A percentile compares a stretch with the other conserved stretches of the same genome.
Evolutionary conservation across 1,284 basidiomycete species (phyloP).

Genomic region (Neonothopanus nambi): DNA sequence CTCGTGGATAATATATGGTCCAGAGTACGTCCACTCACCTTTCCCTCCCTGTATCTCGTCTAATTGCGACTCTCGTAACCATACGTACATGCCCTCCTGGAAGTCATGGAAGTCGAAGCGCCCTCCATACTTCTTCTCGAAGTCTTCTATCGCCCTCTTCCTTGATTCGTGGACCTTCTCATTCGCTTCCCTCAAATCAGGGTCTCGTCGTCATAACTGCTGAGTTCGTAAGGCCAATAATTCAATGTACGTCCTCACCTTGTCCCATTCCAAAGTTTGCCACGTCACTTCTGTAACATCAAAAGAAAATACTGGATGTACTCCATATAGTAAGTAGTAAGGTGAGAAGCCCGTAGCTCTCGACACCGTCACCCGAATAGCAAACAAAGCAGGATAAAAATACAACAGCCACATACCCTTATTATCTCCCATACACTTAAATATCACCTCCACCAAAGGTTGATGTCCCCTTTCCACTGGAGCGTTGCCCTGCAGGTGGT

Average conservation of each 20-base stretch:
- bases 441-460: conserved; percentile 24
- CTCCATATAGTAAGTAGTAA: conserved; percentile 35
- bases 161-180: conserved; percentile 17
- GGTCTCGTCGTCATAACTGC: conserved; percentile 25
- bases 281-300: conserved; percentile 34
- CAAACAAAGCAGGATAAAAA: conserved; percentile 17
- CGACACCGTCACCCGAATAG: conserved; percentile 20
- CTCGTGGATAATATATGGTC: conserved; percentile 11
- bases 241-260: conserved; percentile 21
- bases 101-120: conserved; percentile 14
- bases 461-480: conserved; percentile 28
- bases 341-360: conserved; percentile 24
- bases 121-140: conserved; percentile 19
- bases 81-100: conserved; percentile 21
- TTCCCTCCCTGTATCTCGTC: conserved; percentile 20
- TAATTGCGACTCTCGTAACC: conserved; percentile 30
- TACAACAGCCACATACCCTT: conserved; percentile 16
- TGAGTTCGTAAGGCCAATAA: conserved; percentile 25
- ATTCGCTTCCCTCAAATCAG: conserved; percentile 18
- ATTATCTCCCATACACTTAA: conserved; percentile 22
- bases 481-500: conserved; percentile 34
- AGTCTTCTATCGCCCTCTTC: conserved; percentile 25
- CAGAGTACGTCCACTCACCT: conserved; percentile 7
- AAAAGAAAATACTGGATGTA: conserved; percentile 30
- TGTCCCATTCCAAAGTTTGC: conserved; percentile 28